phyloP scores from a whole-genome alignment of 192 early-diverging fungal genomes.

The Podila epicladia region DNA sequence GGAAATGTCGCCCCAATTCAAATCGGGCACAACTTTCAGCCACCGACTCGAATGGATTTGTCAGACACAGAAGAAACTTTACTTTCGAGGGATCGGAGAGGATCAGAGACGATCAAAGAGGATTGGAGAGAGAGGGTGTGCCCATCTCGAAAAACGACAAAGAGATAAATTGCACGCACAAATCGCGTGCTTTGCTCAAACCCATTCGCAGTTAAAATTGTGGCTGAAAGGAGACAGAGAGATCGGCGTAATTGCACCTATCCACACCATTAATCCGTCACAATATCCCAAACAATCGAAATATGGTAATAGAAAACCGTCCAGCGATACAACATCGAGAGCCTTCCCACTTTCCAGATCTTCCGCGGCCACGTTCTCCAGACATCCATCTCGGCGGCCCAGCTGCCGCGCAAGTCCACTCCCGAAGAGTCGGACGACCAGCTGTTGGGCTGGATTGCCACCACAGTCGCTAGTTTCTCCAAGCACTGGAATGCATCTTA shows the following conservation, averaged over 20 bases:
- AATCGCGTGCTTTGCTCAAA: constrained; percentile 28
- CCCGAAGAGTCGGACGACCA: constrained; percentile 39
- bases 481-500: constrained; percentile 44
- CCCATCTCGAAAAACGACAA: neutral
- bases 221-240: neutral
- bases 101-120: neutral
- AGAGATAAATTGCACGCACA: neutral
- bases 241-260: neutral
- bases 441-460: constrained; percentile 25
- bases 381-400: constrained; percentile 26
- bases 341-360: constrained; percentile 33
- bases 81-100: neutral
- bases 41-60: no score
- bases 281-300: neutral
- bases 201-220: no score
- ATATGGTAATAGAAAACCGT: constrained; percentile 20
- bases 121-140: no score
- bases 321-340: constrained; percentile 25
- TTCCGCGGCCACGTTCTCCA: constrained; percentile 39
- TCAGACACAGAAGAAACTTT: neutral
- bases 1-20: no score
- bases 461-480: constrained; percentile 16
- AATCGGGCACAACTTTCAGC: no score
- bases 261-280: neutral
- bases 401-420: constrained; percentile 25